Conservation (phyloP, 441 rosid species). For the Sinapis alba region DNA sequence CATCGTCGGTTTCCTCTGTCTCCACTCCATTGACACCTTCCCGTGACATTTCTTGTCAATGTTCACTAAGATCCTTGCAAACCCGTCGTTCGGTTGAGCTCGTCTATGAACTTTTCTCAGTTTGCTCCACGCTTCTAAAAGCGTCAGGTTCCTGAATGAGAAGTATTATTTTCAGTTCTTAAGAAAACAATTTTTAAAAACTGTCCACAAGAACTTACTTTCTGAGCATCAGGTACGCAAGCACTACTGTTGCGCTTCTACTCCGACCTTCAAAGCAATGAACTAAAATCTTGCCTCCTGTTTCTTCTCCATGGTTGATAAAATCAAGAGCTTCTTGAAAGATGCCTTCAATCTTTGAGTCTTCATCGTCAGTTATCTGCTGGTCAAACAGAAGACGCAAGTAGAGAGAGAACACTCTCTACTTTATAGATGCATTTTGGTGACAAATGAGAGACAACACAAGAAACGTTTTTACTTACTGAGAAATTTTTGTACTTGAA, state of each 20-base stretch:
- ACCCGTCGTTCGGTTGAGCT: conserved; percentile 98
- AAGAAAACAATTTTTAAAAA: background rate
- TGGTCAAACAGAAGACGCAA: conserved; percentile 43
- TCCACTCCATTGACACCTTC: conserved; percentile 96
- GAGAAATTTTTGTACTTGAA: conserved; percentile 86
- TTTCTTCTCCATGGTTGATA: conserved; percentile 80
- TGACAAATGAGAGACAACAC: background rate
- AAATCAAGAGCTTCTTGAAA: conserved; percentile 85
- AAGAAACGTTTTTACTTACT: conserved; percentile 50
- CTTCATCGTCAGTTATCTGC: conserved; percentile 92
- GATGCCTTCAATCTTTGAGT: conserved; percentile 74
- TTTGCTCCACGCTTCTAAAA: conserved; percentile 78
- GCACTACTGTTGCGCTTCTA: conserved; percentile 92
- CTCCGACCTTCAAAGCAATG: conserved; percentile 99
- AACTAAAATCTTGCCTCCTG: conserved; percentile 79
- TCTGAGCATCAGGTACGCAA: conserved; percentile 87
- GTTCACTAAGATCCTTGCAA: conserved; percentile 64
- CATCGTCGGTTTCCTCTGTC: conserved; percentile 78
- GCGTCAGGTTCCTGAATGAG: conserved; percentile 64
- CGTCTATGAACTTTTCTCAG: conserved; percentile 84
- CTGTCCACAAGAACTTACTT: conserved; percentile 57
- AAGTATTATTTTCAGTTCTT: background rate
- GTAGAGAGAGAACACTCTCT: conserved; percentile 22
- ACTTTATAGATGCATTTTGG: conserved; percentile 21
- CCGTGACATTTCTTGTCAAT: conserved; percentile 79